Base-by-base conservation (phyloP, 1,139 yeast genomes). In the Yamadazyma oceani region DNA sequence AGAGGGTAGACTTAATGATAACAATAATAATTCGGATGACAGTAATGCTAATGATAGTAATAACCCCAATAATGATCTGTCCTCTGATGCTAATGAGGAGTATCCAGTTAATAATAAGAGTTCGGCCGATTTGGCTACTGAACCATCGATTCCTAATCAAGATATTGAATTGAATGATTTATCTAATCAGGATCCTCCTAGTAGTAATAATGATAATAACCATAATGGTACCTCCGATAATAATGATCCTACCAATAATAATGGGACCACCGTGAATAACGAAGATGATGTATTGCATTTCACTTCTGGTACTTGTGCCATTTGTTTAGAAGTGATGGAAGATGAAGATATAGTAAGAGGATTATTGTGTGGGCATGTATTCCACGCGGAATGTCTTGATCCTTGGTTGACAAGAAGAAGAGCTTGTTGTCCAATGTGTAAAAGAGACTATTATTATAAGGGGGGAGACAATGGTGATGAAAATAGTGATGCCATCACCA, bases 361-460 rank as follows among this genome's bases (percentile, higher is more conserved):
- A 0, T 67, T 86, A 34, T 65, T 85, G 9, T 87, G 96, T 62
- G 92, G 92, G 2, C 96, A 87, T 59, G 88, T 84, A 2, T 87
- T 82, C 71, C 96, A 87, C 55, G 71, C 82, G 9, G 81, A 73
- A 17, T 87, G 96, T 60, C 69, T 87, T 35, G 94, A 85, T 50
- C 92, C 92, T 1, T 86, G 95, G 95, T 64, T 87, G 35, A 81
- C 80, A 3, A 75, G 76, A 42, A 68, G 92, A 46, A 72, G 85
- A 39, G 92, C 92, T 1, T 82, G 88, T 53, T 87, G 96, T 55
- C 95, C 96, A 7, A 78, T 82, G 69, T 87, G 96, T 60, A 85
- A 86, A 54, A 66, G 87, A 28, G 94, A 85, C 53, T 79, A 80
- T 48, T 77, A 74, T 46, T 59, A 73, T 56, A 72, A 70, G 45